Evolutionary conservation across 495 filamentous ascomycete genomes (phyloP), one percentile per base, ranked within the genome.

Genomic region (Penicillium antarcticum): DNA sequence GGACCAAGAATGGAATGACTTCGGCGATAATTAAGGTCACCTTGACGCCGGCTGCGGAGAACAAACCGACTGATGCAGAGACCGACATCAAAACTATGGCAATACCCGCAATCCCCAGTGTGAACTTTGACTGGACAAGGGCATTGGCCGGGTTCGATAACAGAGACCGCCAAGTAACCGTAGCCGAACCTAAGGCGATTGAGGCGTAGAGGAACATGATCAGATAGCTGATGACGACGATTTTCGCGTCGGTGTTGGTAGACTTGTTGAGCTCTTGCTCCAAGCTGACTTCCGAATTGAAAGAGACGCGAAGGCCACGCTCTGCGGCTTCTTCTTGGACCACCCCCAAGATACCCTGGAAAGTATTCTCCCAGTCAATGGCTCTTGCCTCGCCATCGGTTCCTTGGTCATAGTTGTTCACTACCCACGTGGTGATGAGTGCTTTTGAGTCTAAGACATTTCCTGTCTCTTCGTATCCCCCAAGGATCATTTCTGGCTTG

Each of bases 181-280:
- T 92, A 11, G 86, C 91, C 2, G 91, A 95, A 3, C 94, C 95
- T 4, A 98, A 72, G 3, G 94, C 91, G 31, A 98, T 62, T 2
- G 91, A 97, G 4, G 91, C 94, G 60, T 98, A 98, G 32, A 98
- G 67, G 65, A 98, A 97, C 94, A 98, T 98, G 69, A 96, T 87
- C 53, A 97, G 81, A 71, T 98, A 98, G 74, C 92, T 97, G 69
- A 97, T 87, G 36, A 95, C 87, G 12, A 98, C 84, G 56, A 98
- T 97, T 68, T 92, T 96, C 16, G 92, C 94, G 68, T 98, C 94
- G 2, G 94, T 97, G 66, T 98, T 98, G 32, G 89, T 96, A 10
- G 87, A 92, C 68, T 97, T 95, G 71, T 96, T 98, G 40, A 85
- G 76, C 61, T 98, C 94, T 63, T 95, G 79, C 61, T 97, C 92